Evolutionary conservation across 1,284 basidiomycete species (phyloP), one percentile per base, ranked within the genome.

Genomic region (Anthracocystis panici-leucophaei): DNA sequence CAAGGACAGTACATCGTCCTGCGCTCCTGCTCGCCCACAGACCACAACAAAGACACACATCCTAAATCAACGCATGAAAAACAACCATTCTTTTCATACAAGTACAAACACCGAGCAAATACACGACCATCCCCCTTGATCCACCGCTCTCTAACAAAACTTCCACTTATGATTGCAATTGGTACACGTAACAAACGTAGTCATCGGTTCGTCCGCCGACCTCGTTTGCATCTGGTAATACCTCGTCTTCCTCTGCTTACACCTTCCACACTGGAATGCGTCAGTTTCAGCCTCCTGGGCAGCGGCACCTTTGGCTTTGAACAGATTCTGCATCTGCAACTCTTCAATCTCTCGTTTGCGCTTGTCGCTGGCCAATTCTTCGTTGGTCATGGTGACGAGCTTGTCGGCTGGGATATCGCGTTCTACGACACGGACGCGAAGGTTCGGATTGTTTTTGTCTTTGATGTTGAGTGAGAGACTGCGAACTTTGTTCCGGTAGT

Each of bases 351-450:
- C 92, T 82, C 92, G 92, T 68, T 90, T 89, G 40, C 94, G 89
- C 79, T 95, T 94, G 82, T 95, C 94, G 1, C 93, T 94, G 2
- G 96, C 96, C 92, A 99, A 94, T 81, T 99, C 95, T 87, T 91
- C 89, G 84, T 92, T 93, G 1, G 89, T 88, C 94, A 98, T 96
- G 40, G 86, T 90, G 64, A 90, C 90, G 56, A 98, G 90, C 76
- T 88, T 90, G 27, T 90, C 89, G 0, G 91, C 89, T 0, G 89
- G 79, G 0, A 97, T 87, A 27, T 92, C 91, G 0, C 95, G 95
- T 51, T 91, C 89, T 20, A 96, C 91, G 65, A 99, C 91, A 77
- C 90, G 91, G 82, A 92, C 92, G 35, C 95, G 89, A 57, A 99
- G 86, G 23, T 89, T 89, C 10, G 95, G 95, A 85, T 99, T 98